Percentiles rank a stretch among this genome's conserved stretches.
These are phyloP conservation scores for Heteromeles arbutifolia DNA, from an alignment of 306 rosid species.

Conservation along the genomic window DNA sequence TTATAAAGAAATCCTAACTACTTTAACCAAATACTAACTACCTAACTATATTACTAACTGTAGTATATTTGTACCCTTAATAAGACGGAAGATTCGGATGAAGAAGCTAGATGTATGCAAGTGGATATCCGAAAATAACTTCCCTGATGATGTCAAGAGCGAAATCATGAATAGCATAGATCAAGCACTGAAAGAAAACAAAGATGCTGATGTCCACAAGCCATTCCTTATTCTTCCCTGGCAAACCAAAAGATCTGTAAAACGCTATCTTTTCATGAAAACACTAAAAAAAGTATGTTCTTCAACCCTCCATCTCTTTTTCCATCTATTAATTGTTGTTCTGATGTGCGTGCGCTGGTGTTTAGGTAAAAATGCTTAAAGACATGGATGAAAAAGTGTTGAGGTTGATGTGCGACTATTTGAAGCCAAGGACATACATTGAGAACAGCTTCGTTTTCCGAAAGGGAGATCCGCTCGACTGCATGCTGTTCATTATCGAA, in stretches of 20 bases:
- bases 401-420: background rate
- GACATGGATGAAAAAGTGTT: background rate
- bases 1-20: too few species aligned
- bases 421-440: background rate
- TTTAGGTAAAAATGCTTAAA: background rate
- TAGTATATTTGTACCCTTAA: too few species aligned
- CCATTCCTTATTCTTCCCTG: slow-evolving; percentile 44
- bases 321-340: background rate
- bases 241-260: slow-evolving; percentile 57
- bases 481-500: background rate
- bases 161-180: slow-evolving; percentile 2
- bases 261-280: slow-evolving; percentile 55
- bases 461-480: background rate
- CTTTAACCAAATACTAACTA: too few species aligned
- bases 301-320: background rate
- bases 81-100: slow-evolving; percentile 28
- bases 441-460: background rate
- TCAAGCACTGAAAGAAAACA: slow-evolving; percentile 1
- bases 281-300: slow-evolving; percentile 45
- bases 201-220: slow-evolving; percentile 11
- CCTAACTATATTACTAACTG: too few species aligned
- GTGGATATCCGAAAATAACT: slow-evolving; percentile 11
- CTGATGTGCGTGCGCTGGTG: too few species aligned
- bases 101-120: slow-evolving; percentile 5
- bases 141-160: slow-evolving; percentile 3